These are phyloP conservation scores for Penicillium brasilianum DNA, from an alignment of 2,329 filamentous ascomycete genomes.

Conservation along the genomic window DNA sequence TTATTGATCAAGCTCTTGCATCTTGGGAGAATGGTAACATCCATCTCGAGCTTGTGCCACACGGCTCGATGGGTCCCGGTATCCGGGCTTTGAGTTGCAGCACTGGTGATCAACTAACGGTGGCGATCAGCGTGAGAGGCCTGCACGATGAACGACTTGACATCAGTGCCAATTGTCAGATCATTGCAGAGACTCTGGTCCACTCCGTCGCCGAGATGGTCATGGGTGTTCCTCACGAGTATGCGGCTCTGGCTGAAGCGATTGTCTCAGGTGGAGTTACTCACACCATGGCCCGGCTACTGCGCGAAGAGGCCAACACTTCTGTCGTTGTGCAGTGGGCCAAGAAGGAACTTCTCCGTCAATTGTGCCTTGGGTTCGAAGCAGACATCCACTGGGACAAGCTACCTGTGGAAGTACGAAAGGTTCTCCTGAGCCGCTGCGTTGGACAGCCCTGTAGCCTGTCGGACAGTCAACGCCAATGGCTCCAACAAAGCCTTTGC, in stretches of 20 bases:
- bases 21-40: conserved; percentile 42
- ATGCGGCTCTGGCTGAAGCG: conserved; percentile 42
- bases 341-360: conserved; percentile 53
- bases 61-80: conserved; percentile 39
- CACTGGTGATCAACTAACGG: conserved; percentile 31
- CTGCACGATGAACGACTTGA: conserved; percentile 39
- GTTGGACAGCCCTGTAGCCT: conserved; percentile 49
- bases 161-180: conserved; percentile 42
- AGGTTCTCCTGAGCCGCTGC: conserved; percentile 54
- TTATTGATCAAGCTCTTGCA: conserved; percentile 42
- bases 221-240: conserved; percentile 44
- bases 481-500: conserved; percentile 50
- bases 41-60: conserved; percentile 42
- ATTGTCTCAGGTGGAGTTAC: conserved; percentile 41
- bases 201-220: conserved; percentile 45
- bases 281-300: conserved; percentile 42
- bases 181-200: conserved; percentile 47
- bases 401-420: conserved; percentile 53
- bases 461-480: conserved; percentile 48
- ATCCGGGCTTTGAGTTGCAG: conserved; percentile 44
- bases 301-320: conserved; percentile 44
- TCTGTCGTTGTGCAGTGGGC: conserved; percentile 47
- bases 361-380: conserved; percentile 56
- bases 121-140: conserved; percentile 42
- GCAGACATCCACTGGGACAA: conserved; percentile 58